These are phyloP conservation scores for Polygonum maritimum DNA, from an alignment of 148 eudicot species.

Conservation along the genomic window DNA sequence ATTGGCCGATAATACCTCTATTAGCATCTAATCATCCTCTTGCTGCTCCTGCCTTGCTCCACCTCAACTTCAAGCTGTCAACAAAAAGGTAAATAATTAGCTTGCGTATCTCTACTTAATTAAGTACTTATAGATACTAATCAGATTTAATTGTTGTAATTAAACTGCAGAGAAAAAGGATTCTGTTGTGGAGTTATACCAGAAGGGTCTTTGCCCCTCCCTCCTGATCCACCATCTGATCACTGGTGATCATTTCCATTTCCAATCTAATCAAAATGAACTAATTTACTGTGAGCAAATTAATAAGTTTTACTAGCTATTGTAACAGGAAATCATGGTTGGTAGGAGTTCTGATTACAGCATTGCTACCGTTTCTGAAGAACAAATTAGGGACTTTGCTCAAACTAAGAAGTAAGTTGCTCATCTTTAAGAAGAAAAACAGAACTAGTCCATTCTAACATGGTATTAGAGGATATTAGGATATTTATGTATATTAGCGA, in stretches of 20 bases:
- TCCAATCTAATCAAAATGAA: no score
- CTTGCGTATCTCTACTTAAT: neutral
- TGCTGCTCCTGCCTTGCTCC: no score
- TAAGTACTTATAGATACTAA: neutral
- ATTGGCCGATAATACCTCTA: neutral
- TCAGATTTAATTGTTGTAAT: neutral
- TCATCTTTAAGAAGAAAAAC: neutral
- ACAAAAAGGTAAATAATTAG: neutral
- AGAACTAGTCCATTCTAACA: no score
- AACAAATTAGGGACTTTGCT: constrained; percentile 26
- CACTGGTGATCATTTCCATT: neutral
- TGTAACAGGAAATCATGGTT: constrained; percentile 27
- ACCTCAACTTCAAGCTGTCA: neutral
- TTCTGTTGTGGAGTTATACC: neutral
- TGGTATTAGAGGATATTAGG: no score
- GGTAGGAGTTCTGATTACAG: constrained; percentile 16
- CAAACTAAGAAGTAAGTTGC: constrained; percentile 15
- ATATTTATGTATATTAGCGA: no score
- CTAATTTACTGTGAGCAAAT: no score
- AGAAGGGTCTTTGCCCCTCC: neutral
- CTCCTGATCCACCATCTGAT: neutral
- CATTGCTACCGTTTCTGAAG: constrained; percentile 22
- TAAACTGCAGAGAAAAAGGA: neutral
- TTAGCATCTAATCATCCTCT: neutral
- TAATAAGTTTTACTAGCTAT: no score